These are phyloP conservation scores for Mortierella polycephala DNA, from an alignment of 371 early-diverging fungal genomes.

Conservation along the genomic window DNA sequence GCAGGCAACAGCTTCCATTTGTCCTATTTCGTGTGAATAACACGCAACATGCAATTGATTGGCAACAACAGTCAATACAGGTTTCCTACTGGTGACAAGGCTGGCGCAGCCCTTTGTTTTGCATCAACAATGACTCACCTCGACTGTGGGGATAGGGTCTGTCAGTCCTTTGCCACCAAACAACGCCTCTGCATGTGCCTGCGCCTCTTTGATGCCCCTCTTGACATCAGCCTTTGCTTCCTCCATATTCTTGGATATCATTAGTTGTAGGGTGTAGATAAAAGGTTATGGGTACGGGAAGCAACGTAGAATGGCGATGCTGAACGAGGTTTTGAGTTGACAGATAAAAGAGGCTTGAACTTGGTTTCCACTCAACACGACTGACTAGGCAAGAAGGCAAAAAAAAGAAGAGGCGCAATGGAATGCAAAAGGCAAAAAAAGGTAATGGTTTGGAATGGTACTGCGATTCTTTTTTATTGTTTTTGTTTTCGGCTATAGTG, in stretches of 20 bases:
- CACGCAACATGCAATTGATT: background rate
- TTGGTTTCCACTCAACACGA: background rate
- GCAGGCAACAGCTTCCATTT: slow-evolving; percentile 99
- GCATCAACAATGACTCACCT: slow-evolving; percentile 54
- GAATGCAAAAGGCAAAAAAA: too few species aligned
- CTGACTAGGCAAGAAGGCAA: too few species aligned
- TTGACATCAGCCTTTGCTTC: slow-evolving; percentile 53
- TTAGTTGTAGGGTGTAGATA: slow-evolving; percentile 6
- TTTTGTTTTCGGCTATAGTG: too few species aligned
- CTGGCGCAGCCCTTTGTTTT: slow-evolving; percentile 18
- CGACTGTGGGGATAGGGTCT: slow-evolving; percentile 71
- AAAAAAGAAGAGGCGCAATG: too few species aligned
- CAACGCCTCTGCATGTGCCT: slow-evolving; percentile 41
- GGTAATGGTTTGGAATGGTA: too few species aligned
- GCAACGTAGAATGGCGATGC: background rate
- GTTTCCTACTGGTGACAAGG: background rate
- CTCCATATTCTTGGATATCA: slow-evolving; percentile 48
- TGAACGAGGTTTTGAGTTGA: background rate
- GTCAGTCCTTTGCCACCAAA: slow-evolving; percentile 65
- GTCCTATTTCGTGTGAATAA: slow-evolving; percentile 70
- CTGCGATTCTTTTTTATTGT: too few species aligned
- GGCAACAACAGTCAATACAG: background rate
- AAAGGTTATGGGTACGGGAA: background rate
- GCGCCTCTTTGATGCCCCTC: slow-evolving; percentile 42
- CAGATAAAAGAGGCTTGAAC: background rate